These are phyloP conservation scores for Hirsutella rhossiliensis DNA, from an alignment of 2,329 filamentous ascomycete species.

Conservation along the genomic window DNA sequence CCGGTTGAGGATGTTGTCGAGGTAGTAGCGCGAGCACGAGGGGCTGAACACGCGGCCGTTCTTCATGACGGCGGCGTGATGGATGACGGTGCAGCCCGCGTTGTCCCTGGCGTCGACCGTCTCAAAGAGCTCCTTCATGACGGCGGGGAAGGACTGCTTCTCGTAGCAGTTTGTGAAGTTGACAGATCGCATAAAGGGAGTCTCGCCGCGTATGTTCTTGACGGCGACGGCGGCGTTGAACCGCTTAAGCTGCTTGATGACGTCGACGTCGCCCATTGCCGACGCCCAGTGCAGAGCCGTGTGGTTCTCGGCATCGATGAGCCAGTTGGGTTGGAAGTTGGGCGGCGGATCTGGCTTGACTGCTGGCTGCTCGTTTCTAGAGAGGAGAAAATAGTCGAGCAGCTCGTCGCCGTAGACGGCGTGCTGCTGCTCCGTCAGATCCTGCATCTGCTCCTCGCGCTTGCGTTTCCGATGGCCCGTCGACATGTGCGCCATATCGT, in stretches of 20 bases:
- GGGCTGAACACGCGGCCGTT: constrained; percentile 71
- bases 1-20: constrained; percentile 81
- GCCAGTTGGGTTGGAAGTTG: constrained; percentile 78
- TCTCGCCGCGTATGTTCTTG: constrained; percentile 66
- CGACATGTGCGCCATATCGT: constrained; percentile 53
- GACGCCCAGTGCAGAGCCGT: constrained; percentile 95
- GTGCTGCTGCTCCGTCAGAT: constrained; percentile 68
- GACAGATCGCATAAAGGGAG: constrained; percentile 86
- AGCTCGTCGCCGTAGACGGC: constrained; percentile 86
- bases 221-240: constrained; percentile 66
- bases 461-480: constrained; percentile 65
- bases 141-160: constrained; percentile 75
- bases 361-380: constrained; percentile 64
- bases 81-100: constrained; percentile 78
- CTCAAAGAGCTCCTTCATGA: constrained; percentile 72
- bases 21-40: constrained; percentile 82
- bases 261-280: constrained; percentile 90
- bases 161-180: constrained; percentile 97
- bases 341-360: constrained; percentile 66
- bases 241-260: constrained; percentile 75
- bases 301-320: constrained; percentile 88
- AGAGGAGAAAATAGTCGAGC: constrained; percentile 89
- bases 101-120: constrained; percentile 73
- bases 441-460: constrained; percentile 50
- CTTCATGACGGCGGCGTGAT: constrained; percentile 85